Conservation (phyloP, 2,329 filamentous ascomycete genomes). For the Pyrenochaeta sp. region DNA sequence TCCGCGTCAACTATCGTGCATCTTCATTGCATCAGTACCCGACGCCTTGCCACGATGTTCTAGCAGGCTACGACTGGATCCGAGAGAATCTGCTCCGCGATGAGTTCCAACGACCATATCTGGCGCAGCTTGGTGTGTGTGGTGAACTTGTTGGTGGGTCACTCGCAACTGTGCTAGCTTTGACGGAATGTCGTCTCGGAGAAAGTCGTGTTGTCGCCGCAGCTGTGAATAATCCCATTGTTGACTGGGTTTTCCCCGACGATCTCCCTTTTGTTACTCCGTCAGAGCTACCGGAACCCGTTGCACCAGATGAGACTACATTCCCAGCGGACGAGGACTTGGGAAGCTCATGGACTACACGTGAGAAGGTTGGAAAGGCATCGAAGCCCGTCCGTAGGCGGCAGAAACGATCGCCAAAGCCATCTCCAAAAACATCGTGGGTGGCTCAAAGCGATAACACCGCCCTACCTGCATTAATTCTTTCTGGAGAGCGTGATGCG, state of each 20-base stretch:
- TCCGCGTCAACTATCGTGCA: slow-evolving; percentile 57
- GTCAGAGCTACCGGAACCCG: slow-evolving; percentile 40
- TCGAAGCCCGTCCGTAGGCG: slow-evolving; percentile 14
- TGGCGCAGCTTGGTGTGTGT: slow-evolving; percentile 53
- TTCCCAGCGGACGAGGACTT: slow-evolving; percentile 42
- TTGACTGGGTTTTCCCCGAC: slow-evolving; percentile 58
- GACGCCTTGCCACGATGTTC: slow-evolving; percentile 57
- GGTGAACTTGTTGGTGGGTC: slow-evolving; percentile 59
- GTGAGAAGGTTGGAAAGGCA: slow-evolving; percentile 9
- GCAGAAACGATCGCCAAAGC: slow-evolving; percentile 29
- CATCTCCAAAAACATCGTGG: slow-evolving; percentile 37
- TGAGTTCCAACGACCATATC: slow-evolving; percentile 25
- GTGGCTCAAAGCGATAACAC: slow-evolving; percentile 34
- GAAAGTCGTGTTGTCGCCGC: slow-evolving; percentile 54
- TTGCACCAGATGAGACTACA: slow-evolving; percentile 38
- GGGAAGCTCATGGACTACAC: slow-evolving; percentile 22
- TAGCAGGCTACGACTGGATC: slow-evolving; percentile 59
- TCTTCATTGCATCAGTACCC: slow-evolving; percentile 51
- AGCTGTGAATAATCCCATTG: slow-evolving; percentile 57
- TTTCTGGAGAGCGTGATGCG: slow-evolving; percentile 45
- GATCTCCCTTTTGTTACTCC: slow-evolving; percentile 32
- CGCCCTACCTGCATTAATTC: slow-evolving; percentile 35
- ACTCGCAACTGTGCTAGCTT: slow-evolving; percentile 58
- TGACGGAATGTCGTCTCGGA: slow-evolving; percentile 59
- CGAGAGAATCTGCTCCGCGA: slow-evolving; percentile 46